These are phyloP conservation scores for Aspergillus ibericus DNA, from an alignment of 2,329 filamentous ascomycete species.

Conservation along the genomic window DNA sequence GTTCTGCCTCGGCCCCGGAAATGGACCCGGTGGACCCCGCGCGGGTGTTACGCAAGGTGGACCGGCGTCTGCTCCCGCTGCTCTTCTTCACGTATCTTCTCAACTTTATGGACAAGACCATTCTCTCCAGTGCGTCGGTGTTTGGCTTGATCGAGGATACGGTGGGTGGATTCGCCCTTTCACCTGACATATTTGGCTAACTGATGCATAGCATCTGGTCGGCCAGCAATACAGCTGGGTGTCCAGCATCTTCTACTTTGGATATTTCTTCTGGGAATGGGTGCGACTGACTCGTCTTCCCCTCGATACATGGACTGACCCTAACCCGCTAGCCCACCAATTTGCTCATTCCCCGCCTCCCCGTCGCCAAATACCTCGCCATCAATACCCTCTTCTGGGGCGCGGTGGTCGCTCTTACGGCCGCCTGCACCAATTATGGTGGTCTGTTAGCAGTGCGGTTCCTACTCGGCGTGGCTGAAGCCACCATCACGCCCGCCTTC, in stretches of 20 bases:
- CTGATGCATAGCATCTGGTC: conserved; percentile 36
- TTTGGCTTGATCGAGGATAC: conserved; percentile 56
- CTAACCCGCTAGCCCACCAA: conserved; percentile 29
- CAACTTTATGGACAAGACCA: conserved; percentile 64
- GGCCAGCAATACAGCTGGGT: conserved; percentile 55
- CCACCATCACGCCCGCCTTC: conserved; percentile 56
- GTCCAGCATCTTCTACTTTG: conserved; percentile 55
- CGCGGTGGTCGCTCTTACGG: conserved; percentile 49
- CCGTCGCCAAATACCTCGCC: conserved; percentile 52
- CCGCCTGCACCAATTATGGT: conserved; percentile 50
- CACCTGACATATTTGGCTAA: background rate
- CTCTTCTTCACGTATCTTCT: conserved; percentile 60
- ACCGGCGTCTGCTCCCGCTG: conserved; percentile 56
- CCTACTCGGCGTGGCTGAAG: conserved; percentile 57
- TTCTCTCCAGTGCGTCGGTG: conserved; percentile 57
- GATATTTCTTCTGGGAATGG: conserved; percentile 47
- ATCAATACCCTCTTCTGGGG: conserved; percentile 51
- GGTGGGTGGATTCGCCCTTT: conserved; percentile 9
- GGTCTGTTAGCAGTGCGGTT: conserved; percentile 55
- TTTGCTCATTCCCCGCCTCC: conserved; percentile 48
- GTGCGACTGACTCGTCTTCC: background rate
- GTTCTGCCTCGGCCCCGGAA: background rate
- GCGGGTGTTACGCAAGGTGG: conserved; percentile 55
- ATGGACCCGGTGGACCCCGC: background rate
- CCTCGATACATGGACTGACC: too few relatives aligned